These are phyloP conservation scores for Wallacemonas sp. DNA, from an alignment of 208 protist species.

Conservation along the genomic window DNA sequence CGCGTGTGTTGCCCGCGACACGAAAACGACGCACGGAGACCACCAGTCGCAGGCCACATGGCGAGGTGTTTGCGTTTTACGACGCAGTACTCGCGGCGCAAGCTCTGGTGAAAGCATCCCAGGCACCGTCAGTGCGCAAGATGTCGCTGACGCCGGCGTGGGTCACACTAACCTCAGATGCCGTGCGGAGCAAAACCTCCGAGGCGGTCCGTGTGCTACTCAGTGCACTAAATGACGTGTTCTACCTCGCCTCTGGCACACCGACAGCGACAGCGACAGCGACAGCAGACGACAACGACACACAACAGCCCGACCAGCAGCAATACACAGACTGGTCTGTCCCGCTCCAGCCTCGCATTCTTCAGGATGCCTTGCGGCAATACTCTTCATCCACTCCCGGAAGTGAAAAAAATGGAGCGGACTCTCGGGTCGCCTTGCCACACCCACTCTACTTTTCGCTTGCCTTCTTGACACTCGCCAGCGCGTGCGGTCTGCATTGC, in stretches of 20 bases:
- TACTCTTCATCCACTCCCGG: too few relatives aligned
- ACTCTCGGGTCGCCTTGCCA: slow-evolving; percentile 24
- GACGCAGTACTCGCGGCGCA: slow-evolving; percentile 27
- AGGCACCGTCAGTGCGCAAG: slow-evolving; percentile 26
- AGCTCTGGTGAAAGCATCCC: slow-evolving; percentile 15
- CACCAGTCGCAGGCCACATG: too few relatives aligned
- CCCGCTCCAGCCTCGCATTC: slow-evolving; percentile 9
- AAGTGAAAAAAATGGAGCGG: neutral
- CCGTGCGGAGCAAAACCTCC: slow-evolving; percentile 51
- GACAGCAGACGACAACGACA: neutral
- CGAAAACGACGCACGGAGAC: slow-evolving; percentile 3
- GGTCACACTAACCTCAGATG: slow-evolving; percentile 51
- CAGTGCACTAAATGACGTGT: slow-evolving; percentile 35
- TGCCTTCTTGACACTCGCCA: slow-evolving; percentile 56
- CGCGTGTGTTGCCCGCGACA: neutral
- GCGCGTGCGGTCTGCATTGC: slow-evolving; percentile 36
- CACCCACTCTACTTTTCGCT: slow-evolving; percentile 58
- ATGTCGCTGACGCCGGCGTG: slow-evolving; percentile 55
- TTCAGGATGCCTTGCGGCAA: slow-evolving; percentile 6
- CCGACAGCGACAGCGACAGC: neutral
- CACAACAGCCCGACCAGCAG: slow-evolving; percentile 8
- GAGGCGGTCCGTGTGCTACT: slow-evolving; percentile 40
- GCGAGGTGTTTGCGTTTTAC: slow-evolving; percentile 9
- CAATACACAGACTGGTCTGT: slow-evolving; percentile 44
- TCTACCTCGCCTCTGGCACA: slow-evolving; percentile 19